Evolutionary conservation across 139 green algal genomes (phyloP), one percentile per base, ranked within the genome.

Genomic region (Chlorella sorokiniana): DNA sequence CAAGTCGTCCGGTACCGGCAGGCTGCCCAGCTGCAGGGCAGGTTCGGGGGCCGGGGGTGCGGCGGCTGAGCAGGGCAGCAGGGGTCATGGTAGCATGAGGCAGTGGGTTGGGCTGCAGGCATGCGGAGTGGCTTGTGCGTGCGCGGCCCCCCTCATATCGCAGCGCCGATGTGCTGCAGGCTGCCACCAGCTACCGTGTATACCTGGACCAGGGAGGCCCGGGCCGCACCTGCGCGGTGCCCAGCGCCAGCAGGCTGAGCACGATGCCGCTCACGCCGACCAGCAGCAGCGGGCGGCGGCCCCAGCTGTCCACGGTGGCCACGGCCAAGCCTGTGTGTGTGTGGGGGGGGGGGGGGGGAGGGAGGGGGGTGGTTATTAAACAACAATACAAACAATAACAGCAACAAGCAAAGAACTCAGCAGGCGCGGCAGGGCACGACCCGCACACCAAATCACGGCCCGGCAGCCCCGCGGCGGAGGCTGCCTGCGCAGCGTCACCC

Each of bases 251-350:
- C 41, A 98, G 88, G 14, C 90, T 76, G 1, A 88, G 59, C 29
- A 90, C 85, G 62, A 98, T 91, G 33, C 84, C 92, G 0, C 63
- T 73, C 23, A 98, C 91, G 0, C 95, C 95, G 4, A 62, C 79
- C 52, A 98, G 85, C 51, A 98, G 91, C 79, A 98, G 87, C 27
- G 95, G 95, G 9, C 95, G 86, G 42, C 95, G 81, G 22, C 95
- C 95, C 81, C 85, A 64, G 10, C 40, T 88, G 70, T 98, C 95
- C 35, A 98, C 95, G 5, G 76, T 91, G 3, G 78, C 79, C 33
- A 98, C 93, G 2, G 95, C 94, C 40, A 96, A 69, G 23, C 78
- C 87, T 88, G 67, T 20, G 16, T 42, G 29, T 4, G 23, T 11
- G 3, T 33, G 14, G n/a, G n/a, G 29, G 4, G 48, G n/a, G 48